Evolutionary conservation across 306 rosid genomes (phyloP).

Genomic region (Canavalia gladiata): DNA sequence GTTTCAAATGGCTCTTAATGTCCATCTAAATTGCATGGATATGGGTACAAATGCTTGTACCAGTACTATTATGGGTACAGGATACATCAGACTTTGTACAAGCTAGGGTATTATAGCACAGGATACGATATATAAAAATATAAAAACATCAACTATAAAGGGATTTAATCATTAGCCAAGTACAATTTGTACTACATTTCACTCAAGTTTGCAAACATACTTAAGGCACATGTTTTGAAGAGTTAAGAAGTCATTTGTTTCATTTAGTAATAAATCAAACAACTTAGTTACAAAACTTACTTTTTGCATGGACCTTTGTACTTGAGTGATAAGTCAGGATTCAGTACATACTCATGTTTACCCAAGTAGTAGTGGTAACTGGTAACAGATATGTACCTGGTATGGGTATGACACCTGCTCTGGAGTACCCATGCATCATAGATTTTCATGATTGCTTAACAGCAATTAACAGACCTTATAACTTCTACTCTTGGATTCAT

Average conservation of each 20-base stretch:
- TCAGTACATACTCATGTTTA: not conserved
- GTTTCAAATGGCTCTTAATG: not conserved
- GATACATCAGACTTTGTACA: not conserved
- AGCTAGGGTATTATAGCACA: not conserved
- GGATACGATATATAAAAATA: not conserved
- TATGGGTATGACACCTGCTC: conserved; percentile 2
- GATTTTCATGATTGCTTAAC: not conserved
- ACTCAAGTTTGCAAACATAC: not conserved
- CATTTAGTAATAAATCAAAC: not conserved
- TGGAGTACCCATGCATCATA: conserved; percentile 1
- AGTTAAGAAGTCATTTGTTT: not conserved
- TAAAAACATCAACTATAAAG: not conserved
- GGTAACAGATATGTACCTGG: not conserved
- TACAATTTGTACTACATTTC: not conserved
- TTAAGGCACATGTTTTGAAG: not conserved
- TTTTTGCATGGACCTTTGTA: not conserved
- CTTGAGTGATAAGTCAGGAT: not conserved
- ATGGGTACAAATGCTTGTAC: not conserved
- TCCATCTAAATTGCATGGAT: not conserved
- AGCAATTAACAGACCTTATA: not conserved
- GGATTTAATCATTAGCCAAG: not conserved
- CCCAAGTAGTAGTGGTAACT: not conserved
- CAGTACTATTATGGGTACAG: not conserved
- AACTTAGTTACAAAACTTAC: not conserved
- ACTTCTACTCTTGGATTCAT: not conserved